These are phyloP conservation scores for Tinospora cordifolia DNA, from an alignment of 164 flowering plant species.

Conservation along the genomic window DNA sequence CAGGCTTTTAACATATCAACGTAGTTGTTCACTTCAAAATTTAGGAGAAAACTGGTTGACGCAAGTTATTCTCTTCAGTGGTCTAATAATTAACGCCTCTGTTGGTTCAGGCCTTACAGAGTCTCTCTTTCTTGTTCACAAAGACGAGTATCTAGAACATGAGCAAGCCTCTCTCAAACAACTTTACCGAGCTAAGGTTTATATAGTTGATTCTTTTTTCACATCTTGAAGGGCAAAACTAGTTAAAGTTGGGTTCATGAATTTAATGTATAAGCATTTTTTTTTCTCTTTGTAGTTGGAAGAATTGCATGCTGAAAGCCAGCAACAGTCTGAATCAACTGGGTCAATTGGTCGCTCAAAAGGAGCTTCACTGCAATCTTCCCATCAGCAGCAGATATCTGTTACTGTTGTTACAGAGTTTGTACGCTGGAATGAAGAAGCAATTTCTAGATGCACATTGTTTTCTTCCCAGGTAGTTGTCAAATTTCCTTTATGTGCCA, in stretches of 20 bases:
- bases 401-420: slow-evolving; percentile 95
- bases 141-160: slow-evolving; percentile 89
- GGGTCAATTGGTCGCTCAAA: slow-evolving; percentile 87
- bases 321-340: slow-evolving; percentile 55
- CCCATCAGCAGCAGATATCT: slow-evolving; percentile 90
- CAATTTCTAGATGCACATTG: slow-evolving; percentile 81
- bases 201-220: neutral
- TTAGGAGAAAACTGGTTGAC: neutral
- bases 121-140: slow-evolving; percentile 74
- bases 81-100: slow-evolving; percentile 6
- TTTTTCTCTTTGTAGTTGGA: slow-evolving; percentile 56
- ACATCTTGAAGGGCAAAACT: neutral
- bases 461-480: slow-evolving; percentile 76
- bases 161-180: slow-evolving; percentile 90
- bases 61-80: neutral
- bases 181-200: slow-evolving; percentile 84
- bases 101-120: slow-evolving; percentile 73
- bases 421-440: slow-evolving; percentile 99
- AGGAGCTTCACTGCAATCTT: slow-evolving; percentile 70
- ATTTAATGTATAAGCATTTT: slow-evolving; percentile 1
- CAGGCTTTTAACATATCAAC: neutral
- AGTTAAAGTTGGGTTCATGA: neutral
- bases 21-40: neutral
- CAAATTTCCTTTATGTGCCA: neutral
- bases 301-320: slow-evolving; percentile 77